These are phyloP conservation scores for Przewalskia tangutica DNA, from an alignment of 257 asterid species.

Conservation along the genomic window DNA sequence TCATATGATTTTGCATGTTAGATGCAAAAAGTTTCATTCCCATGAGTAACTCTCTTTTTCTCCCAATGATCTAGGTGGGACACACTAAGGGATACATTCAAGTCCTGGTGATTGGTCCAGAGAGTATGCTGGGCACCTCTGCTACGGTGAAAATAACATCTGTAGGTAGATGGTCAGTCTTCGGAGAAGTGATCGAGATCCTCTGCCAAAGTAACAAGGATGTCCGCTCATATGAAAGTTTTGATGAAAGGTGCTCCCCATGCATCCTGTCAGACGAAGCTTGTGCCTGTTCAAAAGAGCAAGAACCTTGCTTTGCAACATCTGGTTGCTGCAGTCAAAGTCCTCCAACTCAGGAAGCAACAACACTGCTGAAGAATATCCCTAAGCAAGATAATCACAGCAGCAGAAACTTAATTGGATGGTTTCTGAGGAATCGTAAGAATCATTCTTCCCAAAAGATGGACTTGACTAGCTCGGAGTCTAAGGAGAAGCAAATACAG, in stretches of 20 bases:
- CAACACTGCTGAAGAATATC: slow-evolving; percentile 17
- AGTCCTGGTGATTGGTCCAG: slow-evolving; percentile 75
- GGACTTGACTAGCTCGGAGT: slow-evolving; percentile 16
- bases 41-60: not conserved
- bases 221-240: slow-evolving; percentile 9
- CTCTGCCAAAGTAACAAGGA: slow-evolving; percentile 20
- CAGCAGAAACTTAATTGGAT: slow-evolving; percentile 32
- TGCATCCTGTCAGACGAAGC: slow-evolving; percentile 34
- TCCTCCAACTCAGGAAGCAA: slow-evolving; percentile 9
- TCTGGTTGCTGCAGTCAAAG: slow-evolving; percentile 31
- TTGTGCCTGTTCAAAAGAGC: slow-evolving; percentile 47
- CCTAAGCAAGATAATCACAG: slow-evolving; percentile 13
- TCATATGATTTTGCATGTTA: not conserved
- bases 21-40: not conserved
- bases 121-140: slow-evolving; percentile 77
- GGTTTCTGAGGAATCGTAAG: slow-evolving; percentile 59
- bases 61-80: slow-evolving; percentile 56
- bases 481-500: slow-evolving; percentile 21
- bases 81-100: slow-evolving; percentile 97
- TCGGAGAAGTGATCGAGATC: slow-evolving; percentile 78
- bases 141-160: slow-evolving; percentile 73
- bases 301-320: slow-evolving; percentile 43
- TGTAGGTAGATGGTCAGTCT: slow-evolving; percentile 90
- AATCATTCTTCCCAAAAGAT: slow-evolving; percentile 19
- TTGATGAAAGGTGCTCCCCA: slow-evolving; percentile 15